Base-by-base conservation (phyloP, 208 protist genomes). In the Leishmania turanica region DNA sequence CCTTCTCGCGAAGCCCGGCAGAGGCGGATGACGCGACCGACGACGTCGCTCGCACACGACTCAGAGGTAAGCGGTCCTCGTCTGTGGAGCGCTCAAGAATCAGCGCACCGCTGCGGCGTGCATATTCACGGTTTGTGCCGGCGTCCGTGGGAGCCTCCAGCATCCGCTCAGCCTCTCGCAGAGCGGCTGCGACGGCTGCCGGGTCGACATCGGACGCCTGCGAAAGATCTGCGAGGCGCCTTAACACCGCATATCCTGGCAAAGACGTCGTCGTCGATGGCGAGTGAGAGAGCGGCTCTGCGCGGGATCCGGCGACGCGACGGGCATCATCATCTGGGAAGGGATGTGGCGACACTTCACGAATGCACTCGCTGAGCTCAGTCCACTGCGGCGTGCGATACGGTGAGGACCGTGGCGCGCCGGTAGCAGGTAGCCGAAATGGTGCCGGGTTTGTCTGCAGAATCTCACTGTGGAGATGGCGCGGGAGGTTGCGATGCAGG, bases 331-430 rank as follows among this genome's bases (percentile, higher is more conserved):
- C 58, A 34, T 47, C 54, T 27, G 27, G 6, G 21, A 53, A 34
- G 40, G 56, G 56, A 56, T 7, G 40, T 31, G 56, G 31, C 37
- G 70, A 80, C 45, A 85, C 40, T n/a, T 85, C 82, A 21, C 77
- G 82, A 1, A 85, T 64, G 58, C 73, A 85, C 1, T 81, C 73
- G 71, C 78, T 79, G 51, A 85, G 78, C 73, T 85, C 82, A 37
- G 45, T 53, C 82, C 82, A 85, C 45, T 85, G 82, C 11, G 82
- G 77, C 5, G 82, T 85, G 58, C 47, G 54, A 62, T 79, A 82
- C 24, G 37, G 21, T 1, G 72, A 75, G 24, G 70, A 31, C 34
- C 45, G 75, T 27, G 66, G 54, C 54, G 56, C 24, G 2, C 42
- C 49, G 11, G 49, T 19, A 9, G 77, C 6, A 19, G 81, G 75